Evolutionary conservation across 352 stramenopile genomes (phyloP), one percentile per base, ranked within the genome.

Genomic region (Phytophthora boehmeriae): DNA sequence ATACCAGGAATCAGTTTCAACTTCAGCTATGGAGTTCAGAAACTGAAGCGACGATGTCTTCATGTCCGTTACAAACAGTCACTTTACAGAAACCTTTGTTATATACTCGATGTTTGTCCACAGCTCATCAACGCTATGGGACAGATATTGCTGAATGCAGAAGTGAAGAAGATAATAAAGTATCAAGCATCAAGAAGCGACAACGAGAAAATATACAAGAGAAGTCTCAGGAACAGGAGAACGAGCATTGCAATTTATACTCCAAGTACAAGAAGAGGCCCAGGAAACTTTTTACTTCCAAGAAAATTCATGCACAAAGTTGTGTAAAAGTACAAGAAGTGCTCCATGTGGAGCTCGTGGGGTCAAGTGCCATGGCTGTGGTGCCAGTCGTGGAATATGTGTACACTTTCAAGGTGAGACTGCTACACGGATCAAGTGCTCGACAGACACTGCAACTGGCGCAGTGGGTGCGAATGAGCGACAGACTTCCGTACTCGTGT

Each of bases 381-480:
- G 73, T 80, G 2, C 68, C 64, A 1, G 32, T 83, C 10, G 56
- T 90, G 13, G 81, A 89, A 50, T 90, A 80, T 39, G 36, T 85
- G 10, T 82, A 88, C 59, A 76, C 72, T 2, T 63, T 75, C 30
- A 73, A 74, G 20, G 60, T 75, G 8, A 63, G 65, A 11, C 51
- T 80, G 3, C 28, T 78, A 8, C 49, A 73, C 32, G 61, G 67
- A 3, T 51, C 42, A 10, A 77, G 54, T 42, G 76, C 72, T 0
- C 50, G 46, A 41, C 53, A 73, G 11, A 73, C 83, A 4, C 46
- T 75, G n/a, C 44, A 61, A 4, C 49, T 88, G 1, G 80, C 72
- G 20, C 52, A 67, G 49, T 89, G 76, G 75, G 59, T 88, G 2
- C 63, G 44, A 2, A 63, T 86, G 55, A 56, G 70, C 17, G 63